A percentile compares a stretch with the other conserved stretches of the same genome.
Evolutionary conservation across 2,329 filamentous ascomycete species (phyloP).

Genomic region (Xylariaceae sp.): DNA sequence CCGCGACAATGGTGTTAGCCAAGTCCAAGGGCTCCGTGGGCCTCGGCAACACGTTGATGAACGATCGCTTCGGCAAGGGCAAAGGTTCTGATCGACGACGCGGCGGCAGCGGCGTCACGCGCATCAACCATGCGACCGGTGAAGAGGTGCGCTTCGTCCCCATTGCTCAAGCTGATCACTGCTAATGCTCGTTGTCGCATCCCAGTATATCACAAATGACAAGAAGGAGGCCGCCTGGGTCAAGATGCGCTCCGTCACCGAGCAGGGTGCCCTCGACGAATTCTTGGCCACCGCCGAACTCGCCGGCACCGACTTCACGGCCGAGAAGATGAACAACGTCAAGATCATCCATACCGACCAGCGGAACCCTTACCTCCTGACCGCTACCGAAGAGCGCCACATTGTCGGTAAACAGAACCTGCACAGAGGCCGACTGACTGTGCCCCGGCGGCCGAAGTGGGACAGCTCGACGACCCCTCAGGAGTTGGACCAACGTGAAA

Average conservation of each 20-base stretch:
- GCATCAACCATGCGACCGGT: conserved; percentile 73
- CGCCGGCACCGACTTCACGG: conserved; percentile 97
- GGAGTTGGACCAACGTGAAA: conserved; percentile 74
- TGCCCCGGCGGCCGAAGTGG: conserved; percentile 87
- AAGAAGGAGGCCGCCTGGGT: conserved; percentile 92
- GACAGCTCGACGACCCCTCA: conserved; percentile 76
- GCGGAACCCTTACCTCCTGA: conserved; percentile 89
- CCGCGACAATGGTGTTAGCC: conserved; percentile 53
- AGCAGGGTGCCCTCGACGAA: conserved; percentile 94
- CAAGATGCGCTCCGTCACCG: conserved; percentile 98
- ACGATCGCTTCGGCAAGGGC: conserved; percentile 92
- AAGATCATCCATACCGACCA: conserved; percentile 98
- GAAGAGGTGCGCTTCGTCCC: conserved; percentile 53
- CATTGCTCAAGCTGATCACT: neutral
- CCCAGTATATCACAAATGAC: conserved; percentile 81
- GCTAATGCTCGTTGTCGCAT: conserved; percentile 1
- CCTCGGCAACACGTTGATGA: conserved; percentile 96
- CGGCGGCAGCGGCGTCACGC: conserved; percentile 44
- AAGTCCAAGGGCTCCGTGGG: conserved; percentile 96
- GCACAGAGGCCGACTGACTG: conserved; percentile 74
- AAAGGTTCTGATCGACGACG: conserved; percentile 80
- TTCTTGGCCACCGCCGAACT: conserved; percentile 93
- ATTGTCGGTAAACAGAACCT: conserved; percentile 75
- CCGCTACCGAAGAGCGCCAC: conserved; percentile 73
- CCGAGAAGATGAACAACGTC: conserved; percentile 97